These are phyloP conservation scores for Dimargaris verticillata DNA, from an alignment of 192 early-diverging fungal species.

Conservation along the genomic window DNA sequence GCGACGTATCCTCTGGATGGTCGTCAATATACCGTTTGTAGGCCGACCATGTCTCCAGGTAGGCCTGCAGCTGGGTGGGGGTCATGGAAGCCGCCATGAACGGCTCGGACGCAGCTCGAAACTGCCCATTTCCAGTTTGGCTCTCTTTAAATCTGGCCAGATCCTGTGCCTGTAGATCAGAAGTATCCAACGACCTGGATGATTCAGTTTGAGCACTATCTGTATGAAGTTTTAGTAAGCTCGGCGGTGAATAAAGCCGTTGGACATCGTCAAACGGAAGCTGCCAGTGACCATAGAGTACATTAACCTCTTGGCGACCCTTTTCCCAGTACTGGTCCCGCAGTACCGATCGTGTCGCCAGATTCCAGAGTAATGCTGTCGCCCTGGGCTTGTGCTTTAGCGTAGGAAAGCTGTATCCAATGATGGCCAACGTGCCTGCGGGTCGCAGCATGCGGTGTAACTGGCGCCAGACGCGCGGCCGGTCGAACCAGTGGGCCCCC, in stretches of 20 bases:
- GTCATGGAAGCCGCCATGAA: constrained; percentile 16
- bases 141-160: background rate
- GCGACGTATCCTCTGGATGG: constrained; percentile 16
- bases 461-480: constrained; percentile 17
- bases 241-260: constrained; percentile 13
- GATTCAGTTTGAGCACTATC: background rate
- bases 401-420: constrained; percentile 21
- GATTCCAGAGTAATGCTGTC: constrained; percentile 18
- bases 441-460: constrained; percentile 25
- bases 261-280: constrained; percentile 12
- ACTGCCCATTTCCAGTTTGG: constrained; percentile 14
- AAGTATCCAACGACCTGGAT: background rate
- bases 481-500: constrained; percentile 25
- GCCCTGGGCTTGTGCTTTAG: constrained; percentile 26
- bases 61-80: constrained; percentile 15
- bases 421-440: constrained; percentile 21
- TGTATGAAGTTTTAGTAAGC: background rate
- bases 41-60: constrained; percentile 17
- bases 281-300: constrained; percentile 18
- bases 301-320: constrained; percentile 17
- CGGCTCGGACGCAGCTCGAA: constrained; percentile 9
- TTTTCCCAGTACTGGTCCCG: constrained; percentile 17
- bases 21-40: constrained; percentile 12
- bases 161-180: background rate
- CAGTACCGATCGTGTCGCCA: constrained; percentile 10